phyloP scores from a whole-genome alignment of 768 basidiomycete species.

The Exsudoporus frostii region DNA sequence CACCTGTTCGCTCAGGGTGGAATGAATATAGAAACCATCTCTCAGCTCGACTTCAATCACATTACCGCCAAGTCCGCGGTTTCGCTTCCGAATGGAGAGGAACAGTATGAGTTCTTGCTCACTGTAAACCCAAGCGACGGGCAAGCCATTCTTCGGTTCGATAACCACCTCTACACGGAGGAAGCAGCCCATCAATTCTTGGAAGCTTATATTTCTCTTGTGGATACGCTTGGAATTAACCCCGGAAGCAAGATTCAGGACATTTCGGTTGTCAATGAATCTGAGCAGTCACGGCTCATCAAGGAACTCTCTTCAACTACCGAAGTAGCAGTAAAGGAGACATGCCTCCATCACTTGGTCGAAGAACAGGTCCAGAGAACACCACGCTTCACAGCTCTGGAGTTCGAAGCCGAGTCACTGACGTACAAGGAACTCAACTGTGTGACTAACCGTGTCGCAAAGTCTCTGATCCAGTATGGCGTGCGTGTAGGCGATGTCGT shows the following conservation, averaged over 20 bases:
- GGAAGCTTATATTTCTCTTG: slow-evolving; percentile 28
- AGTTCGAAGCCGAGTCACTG: slow-evolving; percentile 28
- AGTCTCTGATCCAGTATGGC: slow-evolving; percentile 24
- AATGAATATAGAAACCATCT: slow-evolving; percentile 26
- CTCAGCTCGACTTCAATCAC: slow-evolving; percentile 17
- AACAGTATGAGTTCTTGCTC: slow-evolving; percentile 22
- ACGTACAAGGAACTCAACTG: slow-evolving; percentile 33
- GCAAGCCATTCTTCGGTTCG: slow-evolving; percentile 26
- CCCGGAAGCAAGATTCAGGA: slow-evolving; percentile 16
- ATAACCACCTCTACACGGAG: slow-evolving; percentile 29
- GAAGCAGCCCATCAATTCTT: slow-evolving; percentile 29
- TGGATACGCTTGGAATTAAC: slow-evolving; percentile 21
- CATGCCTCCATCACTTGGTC: slow-evolving; percentile 17
- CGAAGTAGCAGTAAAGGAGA: slow-evolving; percentile 13
- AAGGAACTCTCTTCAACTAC: slow-evolving; percentile 25
- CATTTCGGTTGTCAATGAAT: slow-evolving; percentile 13
- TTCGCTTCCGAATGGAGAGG: slow-evolving; percentile 29
- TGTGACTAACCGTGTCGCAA: slow-evolving; percentile 33
- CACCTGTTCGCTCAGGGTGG: slow-evolving; percentile 31
- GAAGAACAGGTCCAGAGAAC: slow-evolving; percentile 20
- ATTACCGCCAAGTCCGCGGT: slow-evolving; percentile 16
- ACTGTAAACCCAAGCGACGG: slow-evolving; percentile 26
- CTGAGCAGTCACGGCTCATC: slow-evolving; percentile 18
- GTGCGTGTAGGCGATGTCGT: slow-evolving; percentile 25
- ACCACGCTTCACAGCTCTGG: slow-evolving; percentile 21